Conservation (phyloP, 2,329 filamentous ascomycete species). For the Aspergillus sp. region DNA sequence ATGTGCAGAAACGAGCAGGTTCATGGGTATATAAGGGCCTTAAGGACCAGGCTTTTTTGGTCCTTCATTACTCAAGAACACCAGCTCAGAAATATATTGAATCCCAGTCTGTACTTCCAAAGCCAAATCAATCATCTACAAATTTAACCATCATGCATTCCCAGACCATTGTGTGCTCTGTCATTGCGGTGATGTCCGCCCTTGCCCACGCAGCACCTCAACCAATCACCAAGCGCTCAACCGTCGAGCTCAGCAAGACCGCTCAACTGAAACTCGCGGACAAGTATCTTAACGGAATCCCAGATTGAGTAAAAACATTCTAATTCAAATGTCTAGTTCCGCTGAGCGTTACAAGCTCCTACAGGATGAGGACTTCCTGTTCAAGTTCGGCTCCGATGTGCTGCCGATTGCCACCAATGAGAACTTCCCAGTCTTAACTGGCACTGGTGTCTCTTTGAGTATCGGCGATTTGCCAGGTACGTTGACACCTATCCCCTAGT, state of each 20-base stretch:
- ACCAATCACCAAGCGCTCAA: constrained; percentile 11
- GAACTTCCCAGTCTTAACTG: constrained; percentile 20
- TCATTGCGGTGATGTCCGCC: constrained; percentile 3
- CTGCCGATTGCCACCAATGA: constrained; percentile 18
- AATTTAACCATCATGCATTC: constrained; percentile 9
- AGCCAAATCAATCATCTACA: background rate
- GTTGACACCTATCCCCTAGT: background rate
- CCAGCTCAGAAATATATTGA: background rate
- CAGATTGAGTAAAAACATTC: background rate
- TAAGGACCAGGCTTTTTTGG: background rate
- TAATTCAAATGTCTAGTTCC: constrained; percentile 5
- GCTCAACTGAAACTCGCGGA: constrained; percentile 22
- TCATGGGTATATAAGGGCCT: constrained; percentile 5
- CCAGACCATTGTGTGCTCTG: constrained; percentile 5
- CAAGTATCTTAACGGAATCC: constrained; percentile 1
- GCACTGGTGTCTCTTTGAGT: constrained; percentile 18
- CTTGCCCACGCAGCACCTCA: constrained; percentile 16
- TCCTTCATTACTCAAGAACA: constrained; percentile 5
- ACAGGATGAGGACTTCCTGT: constrained; percentile 22
- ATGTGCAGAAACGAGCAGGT: background rate
- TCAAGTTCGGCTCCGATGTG: constrained; percentile 15
- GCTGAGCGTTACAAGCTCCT: constrained; percentile 24
- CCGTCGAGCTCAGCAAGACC: constrained; percentile 18
- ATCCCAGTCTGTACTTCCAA: background rate
- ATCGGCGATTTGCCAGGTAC: constrained; percentile 20